Evolutionary conservation across 805 yeast species (phyloP).

Genomic region (Candida xiaguanensis): DNA sequence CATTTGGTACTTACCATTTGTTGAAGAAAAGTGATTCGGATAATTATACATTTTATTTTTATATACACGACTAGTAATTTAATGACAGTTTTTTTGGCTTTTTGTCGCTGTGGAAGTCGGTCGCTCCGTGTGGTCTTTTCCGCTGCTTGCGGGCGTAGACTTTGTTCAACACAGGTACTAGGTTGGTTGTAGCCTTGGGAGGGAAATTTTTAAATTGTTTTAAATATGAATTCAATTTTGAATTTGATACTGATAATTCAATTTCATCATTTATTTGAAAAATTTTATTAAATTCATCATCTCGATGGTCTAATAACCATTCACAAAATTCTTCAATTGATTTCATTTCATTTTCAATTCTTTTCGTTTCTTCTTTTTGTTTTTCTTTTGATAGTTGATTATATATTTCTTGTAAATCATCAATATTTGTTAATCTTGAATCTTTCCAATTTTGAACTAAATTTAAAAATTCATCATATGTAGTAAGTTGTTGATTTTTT

Average conservation of each 20-base stretch:
- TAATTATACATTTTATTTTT: not conserved
- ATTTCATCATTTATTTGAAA: too few relatives aligned
- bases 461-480: slow-evolving; percentile 17
- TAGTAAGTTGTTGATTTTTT: not conserved
- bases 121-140: not conserved
- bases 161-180: not conserved
- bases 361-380: slow-evolving; percentile 11
- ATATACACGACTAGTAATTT: slow-evolving; percentile 8
- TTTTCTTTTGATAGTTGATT: slow-evolving; percentile 20
- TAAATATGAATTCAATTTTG: not conserved
- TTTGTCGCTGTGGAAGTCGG: not conserved
- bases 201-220: not conserved
- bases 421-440: slow-evolving; percentile 23
- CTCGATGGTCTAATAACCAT: slow-evolving; percentile 14
- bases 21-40: slow-evolving; percentile 1
- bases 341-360: slow-evolving; percentile 10
- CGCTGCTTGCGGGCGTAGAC: not conserved
- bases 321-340: slow-evolving; percentile 10
- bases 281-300: too few relatives aligned
- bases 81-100: slow-evolving; percentile 1
- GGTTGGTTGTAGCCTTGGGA: not conserved
- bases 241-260: too few relatives aligned
- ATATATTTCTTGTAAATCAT: slow-evolving; percentile 26
- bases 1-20: slow-evolving; percentile 4
- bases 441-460: slow-evolving; percentile 21